These are phyloP conservation scores for Coemansia sp. DNA, from an alignment of 192 early-diverging fungal genomes.

Conservation along the genomic window DNA sequence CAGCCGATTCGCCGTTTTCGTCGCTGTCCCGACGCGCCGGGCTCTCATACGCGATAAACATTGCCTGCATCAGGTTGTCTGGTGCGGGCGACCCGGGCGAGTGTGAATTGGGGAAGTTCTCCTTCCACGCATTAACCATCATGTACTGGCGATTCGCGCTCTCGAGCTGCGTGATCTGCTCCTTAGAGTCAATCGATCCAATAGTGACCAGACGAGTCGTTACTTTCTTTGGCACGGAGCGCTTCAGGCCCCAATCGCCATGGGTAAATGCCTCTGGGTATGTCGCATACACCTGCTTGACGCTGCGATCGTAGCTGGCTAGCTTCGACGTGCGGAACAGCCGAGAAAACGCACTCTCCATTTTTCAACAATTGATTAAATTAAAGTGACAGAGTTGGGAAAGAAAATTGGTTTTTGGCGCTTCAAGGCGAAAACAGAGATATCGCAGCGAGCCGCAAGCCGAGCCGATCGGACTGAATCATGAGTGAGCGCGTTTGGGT, in stretches of 20 bases:
- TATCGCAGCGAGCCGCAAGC: neutral
- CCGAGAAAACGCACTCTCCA: constrained; percentile 66
- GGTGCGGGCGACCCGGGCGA: constrained; percentile 33
- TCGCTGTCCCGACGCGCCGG: neutral
- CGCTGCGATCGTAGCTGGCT: constrained; percentile 63
- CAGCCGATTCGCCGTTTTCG: neutral
- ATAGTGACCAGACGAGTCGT: constrained; percentile 59
- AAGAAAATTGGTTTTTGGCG: neutral
- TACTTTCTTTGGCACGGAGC: constrained; percentile 65
- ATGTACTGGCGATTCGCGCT: constrained; percentile 62
- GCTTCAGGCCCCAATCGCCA: constrained; percentile 80
- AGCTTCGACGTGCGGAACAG: constrained; percentile 69
- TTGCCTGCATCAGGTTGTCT: constrained; percentile 37
- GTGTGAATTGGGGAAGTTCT: constrained; percentile 67
- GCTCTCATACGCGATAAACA: constrained; percentile 1
- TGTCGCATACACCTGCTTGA: constrained; percentile 75
- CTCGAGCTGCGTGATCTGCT: constrained; percentile 68
- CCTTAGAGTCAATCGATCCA: constrained; percentile 63
- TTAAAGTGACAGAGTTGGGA: neutral
- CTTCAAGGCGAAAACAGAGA: neutral
- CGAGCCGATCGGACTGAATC: neutral
- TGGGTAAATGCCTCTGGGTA: constrained; percentile 44
- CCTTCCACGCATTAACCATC: constrained; percentile 67
- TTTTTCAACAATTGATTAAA: constrained; percentile 16
- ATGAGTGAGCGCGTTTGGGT: constrained; percentile 40